Percentiles rank a stretch among this genome's conserved stretches.
These are phyloP conservation scores for Conringia planisiliqua DNA, from an alignment of 345 rosid genomes.

Conservation along the genomic window DNA sequence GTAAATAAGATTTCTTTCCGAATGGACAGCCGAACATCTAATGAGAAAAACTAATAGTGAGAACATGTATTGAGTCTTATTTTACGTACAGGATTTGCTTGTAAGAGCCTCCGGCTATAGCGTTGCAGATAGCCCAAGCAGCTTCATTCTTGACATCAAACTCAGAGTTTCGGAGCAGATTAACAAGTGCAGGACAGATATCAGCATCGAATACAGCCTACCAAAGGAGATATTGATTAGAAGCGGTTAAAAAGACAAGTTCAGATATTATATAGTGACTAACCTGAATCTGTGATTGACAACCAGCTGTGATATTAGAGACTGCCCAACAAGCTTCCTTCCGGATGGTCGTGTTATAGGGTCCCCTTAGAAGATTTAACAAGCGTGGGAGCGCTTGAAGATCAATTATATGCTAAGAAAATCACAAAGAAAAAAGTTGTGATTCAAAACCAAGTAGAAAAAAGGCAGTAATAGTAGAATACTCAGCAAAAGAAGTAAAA, in stretches of 20 bases:
- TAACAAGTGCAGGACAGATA: slow-evolving; percentile 44
- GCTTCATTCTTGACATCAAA: slow-evolving; percentile 45
- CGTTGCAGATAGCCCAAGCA: slow-evolving; percentile 41
- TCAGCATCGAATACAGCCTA: slow-evolving; percentile 51
- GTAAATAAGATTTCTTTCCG: background rate
- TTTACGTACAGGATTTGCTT: slow-evolving; percentile 48
- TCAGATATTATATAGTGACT: background rate
- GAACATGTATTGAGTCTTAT: background rate
- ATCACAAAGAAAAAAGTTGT: slow-evolving; percentile 1
- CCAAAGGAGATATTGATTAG: slow-evolving; percentile 4
- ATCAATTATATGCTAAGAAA: slow-evolving; percentile 33
- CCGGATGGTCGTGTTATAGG: slow-evolving; percentile 33
- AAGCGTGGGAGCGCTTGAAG: slow-evolving; percentile 38
- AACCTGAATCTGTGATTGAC: slow-evolving; percentile 37
- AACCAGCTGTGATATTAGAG: slow-evolving; percentile 48
- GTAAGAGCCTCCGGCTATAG: slow-evolving; percentile 52
- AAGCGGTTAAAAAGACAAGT: background rate
- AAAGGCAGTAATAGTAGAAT: background rate
- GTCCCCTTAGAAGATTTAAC: slow-evolving; percentile 30
- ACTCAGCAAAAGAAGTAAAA: background rate
- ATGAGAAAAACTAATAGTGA: background rate
- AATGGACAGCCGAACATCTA: background rate
- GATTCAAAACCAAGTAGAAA: background rate
- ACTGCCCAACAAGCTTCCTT: slow-evolving; percentile 41
- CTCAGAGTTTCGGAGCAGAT: slow-evolving; percentile 52